phyloP scores from a whole-genome alignment of 23 red algal species.

The Agarophyton chilense region DNA sequence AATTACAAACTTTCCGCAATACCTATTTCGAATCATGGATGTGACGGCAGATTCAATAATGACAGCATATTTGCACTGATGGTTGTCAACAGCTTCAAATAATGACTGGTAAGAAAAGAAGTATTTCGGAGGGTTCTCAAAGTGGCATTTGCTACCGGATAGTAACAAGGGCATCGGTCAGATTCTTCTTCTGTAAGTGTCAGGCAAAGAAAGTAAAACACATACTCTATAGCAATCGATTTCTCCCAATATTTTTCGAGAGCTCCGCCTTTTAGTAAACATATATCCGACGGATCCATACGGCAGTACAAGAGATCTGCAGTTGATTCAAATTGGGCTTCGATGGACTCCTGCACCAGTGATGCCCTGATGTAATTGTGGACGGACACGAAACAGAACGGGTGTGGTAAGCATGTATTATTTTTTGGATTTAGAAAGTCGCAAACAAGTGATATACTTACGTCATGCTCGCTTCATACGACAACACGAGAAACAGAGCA shows the following conservation, averaged over 20 bases:
- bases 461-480: constrained; percentile 43
- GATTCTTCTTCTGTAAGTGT: neutral
- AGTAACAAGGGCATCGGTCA: neutral
- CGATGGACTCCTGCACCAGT: constrained; percentile 22
- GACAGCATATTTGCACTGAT: neutral
- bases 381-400: neutral
- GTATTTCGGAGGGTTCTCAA: neutral
- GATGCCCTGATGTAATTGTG: neutral
- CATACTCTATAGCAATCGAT: constrained; percentile 23
- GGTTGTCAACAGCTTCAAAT: neutral
- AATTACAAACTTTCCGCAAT: neutral
- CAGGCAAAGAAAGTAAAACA: neutral
- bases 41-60: neutral
- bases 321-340: neutral
- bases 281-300: neutral
- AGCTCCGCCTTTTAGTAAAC: constrained; percentile 22
- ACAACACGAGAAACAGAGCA: constrained; percentile 28
- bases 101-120: neutral
- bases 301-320: constrained; percentile 2
- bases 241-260: constrained; percentile 18
- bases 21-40: too few species aligned
- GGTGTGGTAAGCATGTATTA: neutral
- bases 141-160: neutral
- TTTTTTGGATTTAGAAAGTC: neutral
- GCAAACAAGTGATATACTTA: neutral